Evolutionary conservation across 176 grass and related monocot genomes (phyloP).

Genomic region (Oryza australiensis): DNA sequence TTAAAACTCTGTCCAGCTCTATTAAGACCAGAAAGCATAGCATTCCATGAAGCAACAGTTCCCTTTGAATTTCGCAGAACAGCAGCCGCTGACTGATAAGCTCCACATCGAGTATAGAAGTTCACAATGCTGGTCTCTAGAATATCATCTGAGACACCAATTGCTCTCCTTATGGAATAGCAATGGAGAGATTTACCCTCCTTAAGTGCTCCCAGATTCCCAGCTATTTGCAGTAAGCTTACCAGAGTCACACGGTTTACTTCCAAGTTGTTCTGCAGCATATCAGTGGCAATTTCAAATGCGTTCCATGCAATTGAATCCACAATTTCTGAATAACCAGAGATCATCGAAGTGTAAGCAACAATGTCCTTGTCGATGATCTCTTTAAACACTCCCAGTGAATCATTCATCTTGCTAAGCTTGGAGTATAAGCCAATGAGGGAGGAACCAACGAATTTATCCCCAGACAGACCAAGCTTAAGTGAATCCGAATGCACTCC

Average conservation of each 20-base stretch:
- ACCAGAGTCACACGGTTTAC: conserved; percentile 62
- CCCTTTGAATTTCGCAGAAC: conserved; percentile 36
- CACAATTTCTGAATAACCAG: conserved; percentile 47
- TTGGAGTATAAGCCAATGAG: conserved; percentile 59
- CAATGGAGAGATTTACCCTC: conserved; percentile 56
- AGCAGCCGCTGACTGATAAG: conserved; percentile 34
- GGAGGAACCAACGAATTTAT: conserved; percentile 67
- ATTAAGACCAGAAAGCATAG: conserved; percentile 49
- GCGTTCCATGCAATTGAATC: conserved; percentile 41
- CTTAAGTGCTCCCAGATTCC: conserved; percentile 42
- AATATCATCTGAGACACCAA: conserved; percentile 54
- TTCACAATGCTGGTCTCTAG: conserved; percentile 52
- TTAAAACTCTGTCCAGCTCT: conserved; percentile 31
- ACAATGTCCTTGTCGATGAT: conserved; percentile 55
- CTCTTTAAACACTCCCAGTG: conserved; percentile 45
- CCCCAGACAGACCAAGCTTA: conserved; percentile 47
- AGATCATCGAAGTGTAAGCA: conserved; percentile 59
- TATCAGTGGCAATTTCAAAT: conserved; percentile 48
- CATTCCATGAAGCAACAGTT: conserved; percentile 59
- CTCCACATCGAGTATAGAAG: conserved; percentile 55
- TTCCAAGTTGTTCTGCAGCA: conserved; percentile 45
- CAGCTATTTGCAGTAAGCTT: conserved; percentile 60
- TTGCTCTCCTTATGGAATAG: conserved; percentile 58
- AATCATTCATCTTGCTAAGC: conserved; percentile 39
- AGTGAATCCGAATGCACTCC: conserved; percentile 55